Base-by-base conservation (phyloP, 805 yeast genomes). In the Saturnispora galanensis region DNA sequence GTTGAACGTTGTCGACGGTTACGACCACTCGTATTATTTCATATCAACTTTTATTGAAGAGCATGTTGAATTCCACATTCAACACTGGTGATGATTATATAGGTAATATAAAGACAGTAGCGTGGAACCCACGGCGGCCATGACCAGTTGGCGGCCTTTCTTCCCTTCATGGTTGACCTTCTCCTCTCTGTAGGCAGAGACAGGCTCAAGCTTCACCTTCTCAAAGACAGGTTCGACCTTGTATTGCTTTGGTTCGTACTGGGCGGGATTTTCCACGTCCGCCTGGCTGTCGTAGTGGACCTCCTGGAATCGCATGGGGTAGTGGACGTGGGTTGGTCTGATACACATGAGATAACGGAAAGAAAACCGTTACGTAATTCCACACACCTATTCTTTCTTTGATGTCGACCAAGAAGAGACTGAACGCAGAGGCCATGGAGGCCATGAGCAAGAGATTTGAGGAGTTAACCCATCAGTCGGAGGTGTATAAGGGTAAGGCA, bases 21-120 rank as follows among this genome's bases (percentile, higher is more conserved):
- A 79, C 58, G 97, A 93, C 57, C 98, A 90, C 60, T 81, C 89
- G 40, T 90, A 89, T 68, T 93, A 75, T 64, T 90, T 88, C 61
- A 73, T 90, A 46, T 73, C 89, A 42, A 65, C 85, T 0, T 89
- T 88, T 63, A 82, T 82, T 10, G 81, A 75, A 45, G 84, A 79
- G 31, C 97, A 93, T 62, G 85, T 95, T 32, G 77, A 74, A 48
- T 90, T 81, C 62, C 97, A 93, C 56, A 94, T 95, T 9, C 80
- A 82, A 45, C 55, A 56, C 36, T 50, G 63, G 31, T 66, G 38
- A 40, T 40, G 30, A 28, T 21, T 43, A 18, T 31, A 33, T 17
- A 28, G 5, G 11, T 18, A 10, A 28, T n/a, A 26, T 37, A 33
- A 15, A 36, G 11, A 12, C 10, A 5, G 17, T 7, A 37, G 10